These are phyloP conservation scores for Leishmania tarentolae DNA, from an alignment of 208 protist genomes.

Conservation along the genomic window DNA sequence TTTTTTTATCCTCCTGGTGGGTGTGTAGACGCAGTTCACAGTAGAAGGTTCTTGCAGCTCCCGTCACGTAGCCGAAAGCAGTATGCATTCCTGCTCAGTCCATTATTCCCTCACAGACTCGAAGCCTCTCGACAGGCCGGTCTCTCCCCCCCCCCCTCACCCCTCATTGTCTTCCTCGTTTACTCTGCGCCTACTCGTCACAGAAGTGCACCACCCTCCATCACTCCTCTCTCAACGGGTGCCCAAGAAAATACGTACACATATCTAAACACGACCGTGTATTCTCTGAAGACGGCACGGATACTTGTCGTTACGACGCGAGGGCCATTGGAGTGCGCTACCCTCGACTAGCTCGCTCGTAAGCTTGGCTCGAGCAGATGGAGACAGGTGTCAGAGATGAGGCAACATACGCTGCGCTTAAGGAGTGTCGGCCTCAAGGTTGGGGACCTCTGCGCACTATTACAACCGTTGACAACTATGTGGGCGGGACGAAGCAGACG, in stretches of 20 bases:
- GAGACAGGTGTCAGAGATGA: slow-evolving; percentile 10
- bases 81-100: background rate
- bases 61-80: background rate
- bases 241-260: background rate
- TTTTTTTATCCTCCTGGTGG: background rate
- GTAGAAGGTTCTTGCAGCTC: background rate
- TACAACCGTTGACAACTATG: slow-evolving; percentile 26
- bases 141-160: background rate
- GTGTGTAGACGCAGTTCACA: background rate
- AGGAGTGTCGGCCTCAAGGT: slow-evolving; percentile 14
- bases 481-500: slow-evolving; percentile 21
- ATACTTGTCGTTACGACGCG: background rate
- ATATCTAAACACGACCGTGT: background rate
- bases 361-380: slow-evolving; percentile 10
- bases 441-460: slow-evolving; percentile 38
- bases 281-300: background rate
- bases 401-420: slow-evolving; percentile 42
- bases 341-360: background rate
- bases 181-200: background rate
- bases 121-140: background rate
- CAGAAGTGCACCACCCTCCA: background rate
- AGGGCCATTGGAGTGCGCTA: slow-evolving; percentile 1
- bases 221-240: background rate
- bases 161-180: background rate
- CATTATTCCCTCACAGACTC: background rate